Conservation (phyloP, 371 early-diverging fungal genomes). For the Rhizomucor miehei region DNA sequence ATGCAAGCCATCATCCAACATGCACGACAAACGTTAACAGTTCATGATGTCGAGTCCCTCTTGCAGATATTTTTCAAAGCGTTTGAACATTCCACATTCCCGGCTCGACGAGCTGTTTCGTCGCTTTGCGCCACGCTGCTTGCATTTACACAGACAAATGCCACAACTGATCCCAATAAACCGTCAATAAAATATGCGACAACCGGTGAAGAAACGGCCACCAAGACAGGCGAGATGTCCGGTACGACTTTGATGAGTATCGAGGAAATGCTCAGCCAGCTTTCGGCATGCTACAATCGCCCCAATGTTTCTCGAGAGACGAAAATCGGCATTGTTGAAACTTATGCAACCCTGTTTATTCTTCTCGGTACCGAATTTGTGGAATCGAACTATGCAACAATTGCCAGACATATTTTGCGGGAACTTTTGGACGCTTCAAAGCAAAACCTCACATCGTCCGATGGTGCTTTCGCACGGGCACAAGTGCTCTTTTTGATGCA, state of each 20-base stretch:
- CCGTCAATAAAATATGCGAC: conserved; percentile 38
- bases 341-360: conserved; percentile 73
- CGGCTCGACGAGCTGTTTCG: conserved; percentile 64
- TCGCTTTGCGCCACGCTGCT: conserved; percentile 62
- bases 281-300: conserved; percentile 62
- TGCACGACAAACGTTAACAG: conserved; percentile 48
- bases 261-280: conserved; percentile 66
- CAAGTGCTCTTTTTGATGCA: conserved; percentile 72
- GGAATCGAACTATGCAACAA: conserved; percentile 70
- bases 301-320: conserved; percentile 64
- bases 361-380: conserved; percentile 71
- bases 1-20: conserved; percentile 49
- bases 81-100: conserved; percentile 66
- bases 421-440: conserved; percentile 45
- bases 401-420: conserved; percentile 67
- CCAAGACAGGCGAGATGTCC: conserved; percentile 1
- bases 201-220: conserved; percentile 33
- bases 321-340: conserved; percentile 78
- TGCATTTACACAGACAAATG: conserved; percentile 48
- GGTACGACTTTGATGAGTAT: conserved; percentile 47
- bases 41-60: conserved; percentile 63
- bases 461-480: conserved; percentile 62
- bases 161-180: conserved; percentile 37
- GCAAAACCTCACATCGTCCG: conserved; percentile 40
- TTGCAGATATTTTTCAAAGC: conserved; percentile 59